A percentile compares a stretch with the other conserved stretches of the same genome.
phyloP scores from a whole-genome alignment of 345 rosid species.

The Populus deltoides region DNA sequence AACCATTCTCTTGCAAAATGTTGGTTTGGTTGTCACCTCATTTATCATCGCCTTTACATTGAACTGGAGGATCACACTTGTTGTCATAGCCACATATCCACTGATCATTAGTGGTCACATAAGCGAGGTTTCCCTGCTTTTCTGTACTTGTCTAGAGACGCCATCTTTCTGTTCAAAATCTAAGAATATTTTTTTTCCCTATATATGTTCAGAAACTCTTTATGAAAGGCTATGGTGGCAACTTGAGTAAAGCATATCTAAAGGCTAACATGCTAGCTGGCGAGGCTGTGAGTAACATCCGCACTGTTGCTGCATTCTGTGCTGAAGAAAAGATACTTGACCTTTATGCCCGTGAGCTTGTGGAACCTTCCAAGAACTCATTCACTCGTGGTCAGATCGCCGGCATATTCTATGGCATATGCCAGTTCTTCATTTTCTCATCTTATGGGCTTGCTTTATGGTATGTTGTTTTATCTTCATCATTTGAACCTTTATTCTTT shows the following conservation, averaged over 20 bases:
- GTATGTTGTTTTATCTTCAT: conserved; percentile 39
- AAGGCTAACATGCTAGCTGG: conserved; percentile 95
- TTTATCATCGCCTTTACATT: conserved; percentile 79
- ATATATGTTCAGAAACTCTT: conserved; percentile 67
- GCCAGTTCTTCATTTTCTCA: conserved; percentile 97
- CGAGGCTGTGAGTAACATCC: conserved; percentile 89
- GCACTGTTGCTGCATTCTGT: conserved; percentile 93
- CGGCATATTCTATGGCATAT: conserved; percentile 79
- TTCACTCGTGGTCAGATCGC: conserved; percentile 90
- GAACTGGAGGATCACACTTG: conserved; percentile 92
- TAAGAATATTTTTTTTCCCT: neutral
- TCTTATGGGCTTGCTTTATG: conserved; percentile 93
- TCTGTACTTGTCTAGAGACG: neutral
- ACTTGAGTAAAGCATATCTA: conserved; percentile 88
- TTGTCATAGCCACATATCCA: conserved; percentile 81
- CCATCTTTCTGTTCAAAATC: neutral
- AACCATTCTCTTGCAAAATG: conserved; percentile 73
- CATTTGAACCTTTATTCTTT: neutral
- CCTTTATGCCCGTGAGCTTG: conserved; percentile 70
- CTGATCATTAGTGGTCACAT: conserved; percentile 88
- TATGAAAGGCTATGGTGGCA: conserved; percentile 95
- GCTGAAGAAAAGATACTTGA: conserved; percentile 80
- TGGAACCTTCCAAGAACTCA: conserved; percentile 72
- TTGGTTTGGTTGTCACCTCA: conserved; percentile 67
- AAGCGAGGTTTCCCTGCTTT: conserved; percentile 65